Conservation (phyloP, 192 early-diverging fungal genomes). For the Funneliformis mosseae region DNA sequence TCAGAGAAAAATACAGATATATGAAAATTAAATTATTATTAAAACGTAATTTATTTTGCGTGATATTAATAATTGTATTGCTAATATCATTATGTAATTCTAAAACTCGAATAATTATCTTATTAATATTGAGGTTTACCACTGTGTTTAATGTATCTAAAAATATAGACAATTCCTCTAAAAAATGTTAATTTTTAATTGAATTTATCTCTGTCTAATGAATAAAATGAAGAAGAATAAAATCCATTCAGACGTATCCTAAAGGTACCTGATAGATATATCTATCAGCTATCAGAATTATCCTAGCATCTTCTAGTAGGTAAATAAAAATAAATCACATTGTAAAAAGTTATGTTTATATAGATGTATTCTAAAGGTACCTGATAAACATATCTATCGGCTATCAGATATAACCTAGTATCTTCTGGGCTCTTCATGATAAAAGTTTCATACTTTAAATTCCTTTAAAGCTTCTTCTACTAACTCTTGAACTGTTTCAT, state of each 20-base stretch:
- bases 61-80: slow-evolving; percentile 22
- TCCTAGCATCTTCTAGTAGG: slow-evolving; percentile 24
- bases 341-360: not conserved
- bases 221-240: not conserved
- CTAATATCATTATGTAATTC: slow-evolving; percentile 21
- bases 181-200: not conserved
- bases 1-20: not conserved
- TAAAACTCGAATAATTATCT: slow-evolving; percentile 17
- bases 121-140: slow-evolving; percentile 16
- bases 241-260: slow-evolving; percentile 34
- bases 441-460: slow-evolving; percentile 26
- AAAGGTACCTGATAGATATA: not conserved
- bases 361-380: not conserved
- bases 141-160: slow-evolving; percentile 9
- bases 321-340: not conserved
- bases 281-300: slow-evolving; percentile 25
- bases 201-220: slow-evolving; percentile 6
- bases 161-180: slow-evolving; percentile 13
- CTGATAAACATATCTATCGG: not conserved
- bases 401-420: not conserved
- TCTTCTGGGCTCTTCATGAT: slow-evolving; percentile 20
- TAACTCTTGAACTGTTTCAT: slow-evolving; percentile 7
- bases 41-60: slow-evolving; percentile 20
- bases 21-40: slow-evolving; percentile 13
- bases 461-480: slow-evolving; percentile 22